Evolutionary conservation across 495 filamentous ascomycete species (phyloP), one percentile per base, ranked within the genome.

Genomic region (Parmelia sp.): DNA sequence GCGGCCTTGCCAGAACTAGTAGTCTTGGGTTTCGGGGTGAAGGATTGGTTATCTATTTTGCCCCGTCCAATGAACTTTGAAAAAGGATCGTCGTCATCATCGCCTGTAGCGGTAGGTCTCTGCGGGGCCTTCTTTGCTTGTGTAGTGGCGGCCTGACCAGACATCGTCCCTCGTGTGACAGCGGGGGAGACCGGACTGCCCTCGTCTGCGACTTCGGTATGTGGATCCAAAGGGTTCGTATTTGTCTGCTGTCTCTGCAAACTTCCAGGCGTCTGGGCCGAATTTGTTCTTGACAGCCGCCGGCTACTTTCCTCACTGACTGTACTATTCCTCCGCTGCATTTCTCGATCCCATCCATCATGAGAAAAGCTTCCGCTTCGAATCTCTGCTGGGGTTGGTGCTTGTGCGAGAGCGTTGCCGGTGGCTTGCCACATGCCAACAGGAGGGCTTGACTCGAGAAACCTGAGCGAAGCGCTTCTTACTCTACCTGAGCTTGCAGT

Each of bases 351-450:
- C 78, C 78, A 79, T 31, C 78, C 78, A 31, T 70, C 49, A 33
- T 70, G 35, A 15, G 69, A 70, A 66, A 77, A 79, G 25, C 71
- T 73, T 27, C 76, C 76, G 56, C 68, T 69, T 37, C 79, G 69
- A 39, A 81, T 79, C 37, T 81, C 77, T 25, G 64, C 60, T 11
- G 77, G 65, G 21, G 76, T 73, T 12, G 79, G 79, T 49, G 78
- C 77, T 67, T 76, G 75, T 3, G 75, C 67, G 25, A 73, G 73
- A 11, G 64, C 71, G 17, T 63, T 70, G 21, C 77, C 79, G 1
- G 80, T 82, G 12, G 82, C 82, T 45, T 82, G 77, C 73, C 78
- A 81, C 73, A 84, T 79, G 33, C 82, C 81, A 27, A 75, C 72
- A 11, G 80, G 83, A 14, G 78, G 77, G 44, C 72, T 74, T 0